A percentile compares a stretch with the other conserved stretches of the same genome.
Evolutionary conservation across 1,284 basidiomycete genomes (phyloP).

Genomic region (Apiotrichum brassicae): DNA sequence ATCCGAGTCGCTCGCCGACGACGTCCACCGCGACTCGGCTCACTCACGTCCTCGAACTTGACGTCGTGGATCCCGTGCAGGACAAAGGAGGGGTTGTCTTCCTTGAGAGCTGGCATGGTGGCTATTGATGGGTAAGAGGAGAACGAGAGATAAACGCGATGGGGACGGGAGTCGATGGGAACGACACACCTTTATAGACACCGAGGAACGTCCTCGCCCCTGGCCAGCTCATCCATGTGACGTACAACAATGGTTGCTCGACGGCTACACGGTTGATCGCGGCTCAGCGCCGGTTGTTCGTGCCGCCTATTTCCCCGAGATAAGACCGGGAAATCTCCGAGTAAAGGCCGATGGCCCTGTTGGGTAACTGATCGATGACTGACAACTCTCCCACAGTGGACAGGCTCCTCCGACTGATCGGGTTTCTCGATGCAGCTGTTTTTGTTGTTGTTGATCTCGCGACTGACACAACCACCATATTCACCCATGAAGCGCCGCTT

Average conservation of each 20-base stretch:
- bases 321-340: background rate
- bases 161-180: background rate
- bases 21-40: too few species aligned
- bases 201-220: too few species aligned
- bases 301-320: background rate
- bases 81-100: slow-evolving; percentile 44
- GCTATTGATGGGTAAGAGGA: background rate
- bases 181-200: too few species aligned
- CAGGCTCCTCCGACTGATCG: too few species aligned
- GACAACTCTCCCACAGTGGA: background rate
- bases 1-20: too few species aligned
- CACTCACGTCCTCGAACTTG: slow-evolving; percentile 47
- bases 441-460: too few species aligned
- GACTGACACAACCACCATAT: background rate
- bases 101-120: slow-evolving; percentile 14
- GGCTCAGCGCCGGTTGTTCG: too few species aligned
- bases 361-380: background rate
- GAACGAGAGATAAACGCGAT: background rate
- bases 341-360: background rate
- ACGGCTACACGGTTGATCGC: too few species aligned
- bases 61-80: slow-evolving; percentile 44
- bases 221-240: too few species aligned
- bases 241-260: too few species aligned
- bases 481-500: background rate
- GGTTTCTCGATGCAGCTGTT: too few species aligned